Conservation (phyloP, 495 filamentous ascomycete species). For the Melanomma pulvis-pyrius region DNA sequence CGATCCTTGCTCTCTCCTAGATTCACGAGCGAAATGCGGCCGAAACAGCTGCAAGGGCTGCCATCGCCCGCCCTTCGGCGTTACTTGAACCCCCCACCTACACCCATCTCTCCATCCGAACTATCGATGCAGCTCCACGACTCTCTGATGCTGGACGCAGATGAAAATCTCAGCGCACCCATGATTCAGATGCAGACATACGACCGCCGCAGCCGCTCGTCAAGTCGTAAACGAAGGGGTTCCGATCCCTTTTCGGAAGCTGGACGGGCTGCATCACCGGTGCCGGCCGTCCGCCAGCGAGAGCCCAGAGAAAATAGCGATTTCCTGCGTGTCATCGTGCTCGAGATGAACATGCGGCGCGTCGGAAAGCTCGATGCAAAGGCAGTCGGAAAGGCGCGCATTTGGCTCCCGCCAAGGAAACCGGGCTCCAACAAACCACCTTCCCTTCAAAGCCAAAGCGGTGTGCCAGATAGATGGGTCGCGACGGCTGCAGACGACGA, state of each 20-base stretch:
- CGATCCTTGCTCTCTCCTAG: constrained; percentile 80
- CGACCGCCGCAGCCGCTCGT: constrained; percentile 32
- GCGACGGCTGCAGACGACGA: constrained; percentile 11
- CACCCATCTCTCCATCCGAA: constrained; percentile 60
- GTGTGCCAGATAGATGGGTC: constrained; percentile 34
- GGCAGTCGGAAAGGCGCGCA: constrained; percentile 76
- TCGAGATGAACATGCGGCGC: constrained; percentile 97
- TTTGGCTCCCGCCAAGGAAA: constrained; percentile 83
- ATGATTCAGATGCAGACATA: constrained; percentile 50
- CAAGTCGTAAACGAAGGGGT: constrained; percentile 16
- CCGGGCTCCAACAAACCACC: constrained; percentile 6
- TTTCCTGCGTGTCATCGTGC: constrained; percentile 89
- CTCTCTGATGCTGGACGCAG: constrained; percentile 11
- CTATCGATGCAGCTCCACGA: constrained; percentile 60
- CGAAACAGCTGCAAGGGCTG: constrained; percentile 70
- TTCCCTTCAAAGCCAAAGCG: constrained; percentile 9
- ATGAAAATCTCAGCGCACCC: constrained; percentile 27
- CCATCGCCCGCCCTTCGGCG: constrained; percentile 86
- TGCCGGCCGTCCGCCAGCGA: constrained; percentile 67
- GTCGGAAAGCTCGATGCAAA: constrained; percentile 86
- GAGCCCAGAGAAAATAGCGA: constrained; percentile 92
- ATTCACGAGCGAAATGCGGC: constrained; percentile 86
- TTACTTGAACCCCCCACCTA: constrained; percentile 82
- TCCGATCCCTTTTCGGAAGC: constrained; percentile 42
- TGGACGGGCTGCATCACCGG: constrained; percentile 27